Evolutionary conservation across 805 yeast species (phyloP), one percentile per base, ranked within the genome.

Genomic region (Ogataea kodamae): DNA sequence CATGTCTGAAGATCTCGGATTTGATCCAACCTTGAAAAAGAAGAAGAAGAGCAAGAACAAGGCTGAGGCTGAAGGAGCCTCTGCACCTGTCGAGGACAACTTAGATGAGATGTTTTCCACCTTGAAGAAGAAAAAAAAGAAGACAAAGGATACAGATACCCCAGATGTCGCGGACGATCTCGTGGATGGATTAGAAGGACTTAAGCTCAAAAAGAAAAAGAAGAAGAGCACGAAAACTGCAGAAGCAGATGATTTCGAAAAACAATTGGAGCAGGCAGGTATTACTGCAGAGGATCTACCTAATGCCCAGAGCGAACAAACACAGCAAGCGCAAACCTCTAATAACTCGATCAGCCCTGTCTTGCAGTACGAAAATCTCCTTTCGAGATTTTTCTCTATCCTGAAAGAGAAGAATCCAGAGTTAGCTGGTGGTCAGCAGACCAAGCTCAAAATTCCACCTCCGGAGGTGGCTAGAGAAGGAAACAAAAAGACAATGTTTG

Each of bases 381-480:
- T 92, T 54, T 73, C 81, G 34, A 76, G 98, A 60, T 92, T 92
- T 61, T 92, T 89, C 70, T 64, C 67, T 35, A 81, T 90, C 42
- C 73, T 92, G 56, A 87, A 85, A 54, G 81, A 86, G 45, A 90
- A 90, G 67, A 92, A 92, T 68, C 99, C 99, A 43, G 98, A 92
- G 64, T 76, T 92, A 55, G 98, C 97, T 27, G 97, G 97, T 59
- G 97, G 90, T 60, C 80, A 95, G 64, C 72, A 85, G 18, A 90
- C 95, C 25, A 89, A 90, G 66, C 82, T 89, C 67, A 83, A 90
- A 73, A 88, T 92, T 54, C 98, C 98, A 32, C 97, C 97, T 25
- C 99, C 99, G 43, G 73, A 82, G 46, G 92, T 95, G 62, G 82
- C 81, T 63, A 88, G 98, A 70, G 99, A 92, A 68, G 97, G 98